These are phyloP conservation scores for Canavalia gladiata DNA, from an alignment of 306 rosid genomes.

Conservation along the genomic window DNA sequence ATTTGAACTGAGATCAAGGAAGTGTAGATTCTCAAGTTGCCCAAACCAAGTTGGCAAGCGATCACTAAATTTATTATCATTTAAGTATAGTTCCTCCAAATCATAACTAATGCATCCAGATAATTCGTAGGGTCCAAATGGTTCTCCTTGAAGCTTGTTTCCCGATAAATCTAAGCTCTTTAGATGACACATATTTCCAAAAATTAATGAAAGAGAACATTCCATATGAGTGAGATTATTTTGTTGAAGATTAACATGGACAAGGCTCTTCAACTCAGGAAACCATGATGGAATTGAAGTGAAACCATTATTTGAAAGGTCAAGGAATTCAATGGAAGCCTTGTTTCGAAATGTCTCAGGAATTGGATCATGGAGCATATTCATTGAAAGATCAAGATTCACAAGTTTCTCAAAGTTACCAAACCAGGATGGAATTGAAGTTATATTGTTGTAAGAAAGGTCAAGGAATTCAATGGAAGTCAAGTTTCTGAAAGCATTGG, in stretches of 20 bases:
- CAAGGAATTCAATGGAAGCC: not conserved
- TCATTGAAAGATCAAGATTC: not conserved
- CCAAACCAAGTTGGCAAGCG: slow-evolving; percentile 28
- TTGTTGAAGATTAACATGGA: not conserved
- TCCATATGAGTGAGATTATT: not conserved
- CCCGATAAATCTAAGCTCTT: not conserved
- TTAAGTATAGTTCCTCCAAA: not conserved
- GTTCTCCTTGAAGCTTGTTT: slow-evolving; percentile 4
- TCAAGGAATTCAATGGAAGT: not conserved
- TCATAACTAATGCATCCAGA: not conserved
- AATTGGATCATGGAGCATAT: not conserved
- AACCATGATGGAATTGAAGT: slow-evolving; percentile 6
- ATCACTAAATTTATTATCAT: not conserved
- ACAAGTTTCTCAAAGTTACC: not conserved
- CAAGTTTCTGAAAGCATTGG: not conserved
- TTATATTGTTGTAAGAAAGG: not conserved
- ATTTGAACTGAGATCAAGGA: not conserved
- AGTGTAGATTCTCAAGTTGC: not conserved
- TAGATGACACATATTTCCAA: not conserved
- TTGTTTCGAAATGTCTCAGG: not conserved
- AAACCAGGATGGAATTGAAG: not conserved
- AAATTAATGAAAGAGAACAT: not conserved
- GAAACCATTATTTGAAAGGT: not conserved
- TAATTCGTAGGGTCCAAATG: not conserved
- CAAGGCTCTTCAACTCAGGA: not conserved